Percentiles rank a stretch among this genome's conserved stretches.
Evolutionary conservation across 2,329 filamentous ascomycete species (phyloP).

Genomic region (Arthrobotrys pseudoclavata): DNA sequence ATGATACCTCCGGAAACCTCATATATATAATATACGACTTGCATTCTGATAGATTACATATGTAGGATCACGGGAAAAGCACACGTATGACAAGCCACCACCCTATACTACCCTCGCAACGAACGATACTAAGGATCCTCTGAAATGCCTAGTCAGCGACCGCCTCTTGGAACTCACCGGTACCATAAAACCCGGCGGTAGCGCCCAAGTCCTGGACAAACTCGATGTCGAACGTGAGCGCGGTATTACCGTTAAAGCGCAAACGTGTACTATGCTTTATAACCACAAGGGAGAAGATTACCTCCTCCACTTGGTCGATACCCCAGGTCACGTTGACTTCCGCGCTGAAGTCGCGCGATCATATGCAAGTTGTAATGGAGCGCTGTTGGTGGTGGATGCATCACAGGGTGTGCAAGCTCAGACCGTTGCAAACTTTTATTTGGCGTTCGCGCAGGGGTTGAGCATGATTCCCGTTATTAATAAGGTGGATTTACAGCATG

Average conservation of each 20-base stretch:
- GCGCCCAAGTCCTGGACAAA: conserved; percentile 97
- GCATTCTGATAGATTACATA: conserved; percentile 41
- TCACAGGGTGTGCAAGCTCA: conserved; percentile 93
- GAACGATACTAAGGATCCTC: conserved; percentile 5
- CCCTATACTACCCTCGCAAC: not conserved
- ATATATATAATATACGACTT: conserved; percentile 11
- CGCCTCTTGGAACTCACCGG: conserved; percentile 93
- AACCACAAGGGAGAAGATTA: conserved; percentile 88
- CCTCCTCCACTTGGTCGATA: conserved; percentile 93
- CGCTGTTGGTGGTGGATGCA: conserved; percentile 88
- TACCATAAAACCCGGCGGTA: conserved; percentile 85
- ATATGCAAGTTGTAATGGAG: conserved; percentile 95
- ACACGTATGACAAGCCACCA: conserved; percentile 69
- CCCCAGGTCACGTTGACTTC: conserved; percentile 97
- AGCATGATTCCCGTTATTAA: conserved; percentile 92
- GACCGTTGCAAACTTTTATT: conserved; percentile 98
- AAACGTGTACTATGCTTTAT: conserved; percentile 98
- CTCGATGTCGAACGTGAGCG: conserved; percentile 95
- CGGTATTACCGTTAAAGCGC: conserved; percentile 98
- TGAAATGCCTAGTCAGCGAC: conserved; percentile 74
- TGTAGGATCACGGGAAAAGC: conserved; percentile 90
- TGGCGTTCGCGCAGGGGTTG: conserved; percentile 92
- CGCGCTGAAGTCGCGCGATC: conserved; percentile 94
- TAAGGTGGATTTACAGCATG: conserved; percentile 92
- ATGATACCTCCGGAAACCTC: conserved; percentile 42